These are phyloP conservation scores for Monilinia laxa DNA, from an alignment of 2,329 filamentous ascomycete species.

Conservation along the genomic window DNA sequence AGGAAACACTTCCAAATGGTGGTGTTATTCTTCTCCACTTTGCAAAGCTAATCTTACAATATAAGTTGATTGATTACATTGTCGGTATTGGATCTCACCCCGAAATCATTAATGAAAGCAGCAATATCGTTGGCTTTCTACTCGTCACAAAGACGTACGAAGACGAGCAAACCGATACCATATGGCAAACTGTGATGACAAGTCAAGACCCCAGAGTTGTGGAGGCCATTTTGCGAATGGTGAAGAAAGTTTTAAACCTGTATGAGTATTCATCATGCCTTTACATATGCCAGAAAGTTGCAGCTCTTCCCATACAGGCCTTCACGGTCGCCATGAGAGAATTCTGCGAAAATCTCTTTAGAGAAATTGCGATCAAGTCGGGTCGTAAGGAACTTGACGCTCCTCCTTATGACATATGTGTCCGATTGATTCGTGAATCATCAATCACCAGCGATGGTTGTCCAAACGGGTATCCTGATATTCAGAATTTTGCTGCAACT, in stretches of 20 bases:
- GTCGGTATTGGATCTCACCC: constrained; percentile 89
- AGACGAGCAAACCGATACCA: constrained; percentile 68
- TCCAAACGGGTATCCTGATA: constrained; percentile 57
- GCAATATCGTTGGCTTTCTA: constrained; percentile 84
- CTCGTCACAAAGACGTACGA: constrained; percentile 75
- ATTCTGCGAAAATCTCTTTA: constrained; percentile 59
- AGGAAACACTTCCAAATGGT: constrained; percentile 39
- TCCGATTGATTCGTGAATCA: constrained; percentile 71
- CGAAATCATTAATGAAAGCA: constrained; percentile 77
- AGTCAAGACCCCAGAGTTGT: constrained; percentile 84
- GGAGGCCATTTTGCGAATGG: constrained; percentile 73
- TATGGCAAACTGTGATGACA: constrained; percentile 80
- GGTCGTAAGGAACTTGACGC: constrained; percentile 47
- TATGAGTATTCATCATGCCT: constrained; percentile 53
- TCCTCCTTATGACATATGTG: constrained; percentile 54
- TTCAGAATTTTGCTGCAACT: constrained; percentile 62
- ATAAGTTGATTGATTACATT: constrained; percentile 79
- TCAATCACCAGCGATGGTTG: constrained; percentile 55
- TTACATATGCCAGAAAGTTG: constrained; percentile 70
- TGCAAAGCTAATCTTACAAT: constrained; percentile 65
- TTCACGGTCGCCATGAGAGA: constrained; percentile 63
- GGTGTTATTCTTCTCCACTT: constrained; percentile 64
- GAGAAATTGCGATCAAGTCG: constrained; percentile 40
- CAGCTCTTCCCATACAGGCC: constrained; percentile 59
- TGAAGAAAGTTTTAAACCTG: constrained; percentile 49